These are phyloP conservation scores for Microstegium vimineum DNA, from an alignment of 176 grass and related monocot genomes.

Conservation along the genomic window DNA sequence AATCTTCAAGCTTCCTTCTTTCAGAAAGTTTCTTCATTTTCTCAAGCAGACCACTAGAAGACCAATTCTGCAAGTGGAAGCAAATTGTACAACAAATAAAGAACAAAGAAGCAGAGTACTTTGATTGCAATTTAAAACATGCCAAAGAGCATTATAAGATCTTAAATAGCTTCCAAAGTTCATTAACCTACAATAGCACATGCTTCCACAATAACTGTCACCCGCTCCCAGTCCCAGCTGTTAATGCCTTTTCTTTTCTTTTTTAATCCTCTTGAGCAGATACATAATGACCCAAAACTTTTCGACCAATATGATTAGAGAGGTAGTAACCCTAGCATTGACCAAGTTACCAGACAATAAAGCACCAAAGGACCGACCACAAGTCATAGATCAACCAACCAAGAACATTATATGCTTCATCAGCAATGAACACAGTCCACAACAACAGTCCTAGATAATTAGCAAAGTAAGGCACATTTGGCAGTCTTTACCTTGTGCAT, in stretches of 20 bases:
- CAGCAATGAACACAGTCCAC: not conserved
- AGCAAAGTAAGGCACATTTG: not conserved
- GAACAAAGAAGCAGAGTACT: slow-evolving; percentile 2
- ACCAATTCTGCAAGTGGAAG: slow-evolving; percentile 78
- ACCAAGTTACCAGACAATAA: not conserved
- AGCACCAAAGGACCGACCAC: not conserved
- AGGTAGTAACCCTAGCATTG: not conserved
- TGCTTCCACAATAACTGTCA: too few relatives aligned
- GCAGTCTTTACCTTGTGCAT: slow-evolving; percentile 74
- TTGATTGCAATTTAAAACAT: not conserved
- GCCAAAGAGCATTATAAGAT: not conserved
- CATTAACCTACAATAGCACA: not conserved
- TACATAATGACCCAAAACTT: not conserved
- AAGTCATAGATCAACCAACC: not conserved
- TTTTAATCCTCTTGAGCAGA: not conserved
- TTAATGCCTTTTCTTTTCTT: not conserved
- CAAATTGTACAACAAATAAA: slow-evolving; percentile 6
- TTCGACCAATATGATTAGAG: not conserved
- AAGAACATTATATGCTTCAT: not conserved
- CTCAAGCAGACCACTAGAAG: slow-evolving; percentile 66
- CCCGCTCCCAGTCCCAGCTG: not conserved
- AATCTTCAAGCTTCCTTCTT: slow-evolving; percentile 85
- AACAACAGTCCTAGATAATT: not conserved
- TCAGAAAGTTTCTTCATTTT: slow-evolving; percentile 83
- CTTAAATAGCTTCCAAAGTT: not conserved